Percentiles rank a stretch among this genome's conserved stretches.
Evolutionary conservation across 768 basidiomycete genomes (phyloP).

Genomic region (Rhizopogon sp.): DNA sequence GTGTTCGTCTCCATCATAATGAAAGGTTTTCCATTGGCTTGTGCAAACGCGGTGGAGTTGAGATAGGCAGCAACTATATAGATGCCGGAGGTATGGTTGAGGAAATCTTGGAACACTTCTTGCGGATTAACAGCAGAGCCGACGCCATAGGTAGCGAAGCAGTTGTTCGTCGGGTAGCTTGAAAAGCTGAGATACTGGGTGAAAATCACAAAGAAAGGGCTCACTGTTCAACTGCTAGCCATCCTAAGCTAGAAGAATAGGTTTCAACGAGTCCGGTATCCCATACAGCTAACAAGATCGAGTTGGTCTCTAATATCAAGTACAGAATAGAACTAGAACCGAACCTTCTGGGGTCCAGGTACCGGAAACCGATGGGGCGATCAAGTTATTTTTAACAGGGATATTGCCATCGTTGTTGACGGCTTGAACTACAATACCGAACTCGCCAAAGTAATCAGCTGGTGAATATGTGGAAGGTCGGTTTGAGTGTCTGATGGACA

Average conservation of each 20-base stretch:
- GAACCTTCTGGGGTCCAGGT: slow-evolving; percentile 24
- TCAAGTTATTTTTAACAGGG: slow-evolving; percentile 22
- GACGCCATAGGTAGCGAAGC: slow-evolving; percentile 16
- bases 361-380: slow-evolving; percentile 27
- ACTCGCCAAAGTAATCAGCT: slow-evolving; percentile 26
- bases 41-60: slow-evolving; percentile 27
- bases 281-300: slow-evolving; percentile 15
- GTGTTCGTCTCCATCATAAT: slow-evolving; percentile 53
- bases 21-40: slow-evolving; percentile 31
- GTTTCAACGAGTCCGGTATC: slow-evolving; percentile 23
- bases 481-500: slow-evolving; percentile 16
- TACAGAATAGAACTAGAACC: neutral
- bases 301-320: neutral
- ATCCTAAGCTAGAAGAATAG: slow-evolving; percentile 28
- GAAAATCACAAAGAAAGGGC: slow-evolving; percentile 1
- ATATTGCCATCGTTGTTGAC: slow-evolving; percentile 16
- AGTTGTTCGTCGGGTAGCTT: slow-evolving; percentile 35
- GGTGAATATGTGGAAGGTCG: slow-evolving; percentile 25
- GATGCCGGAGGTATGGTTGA: slow-evolving; percentile 37
- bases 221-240: slow-evolving; percentile 37
- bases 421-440: slow-evolving; percentile 19
- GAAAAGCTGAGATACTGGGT: slow-evolving; percentile 9
- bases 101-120: slow-evolving; percentile 35
- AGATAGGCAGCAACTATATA: slow-evolving; percentile 33
- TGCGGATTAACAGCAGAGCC: slow-evolving; percentile 29